phyloP scores from a whole-genome alignment of 345 rosid genomes.

The Hypericum androsaemum region DNA sequence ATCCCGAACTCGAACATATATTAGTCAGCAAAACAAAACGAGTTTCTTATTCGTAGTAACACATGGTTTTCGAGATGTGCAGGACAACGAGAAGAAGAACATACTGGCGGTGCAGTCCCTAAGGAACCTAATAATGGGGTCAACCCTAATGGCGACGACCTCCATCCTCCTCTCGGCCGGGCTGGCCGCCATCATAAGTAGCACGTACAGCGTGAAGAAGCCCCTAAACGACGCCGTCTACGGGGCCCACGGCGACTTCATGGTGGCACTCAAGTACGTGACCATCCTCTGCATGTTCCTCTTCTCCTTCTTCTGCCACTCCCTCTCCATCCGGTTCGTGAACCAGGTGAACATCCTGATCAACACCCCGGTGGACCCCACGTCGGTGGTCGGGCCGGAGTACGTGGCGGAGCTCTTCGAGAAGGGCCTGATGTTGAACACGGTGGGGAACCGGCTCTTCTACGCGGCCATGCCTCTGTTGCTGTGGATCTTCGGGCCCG shows the following conservation, averaged over 20 bases:
- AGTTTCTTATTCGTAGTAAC: no score
- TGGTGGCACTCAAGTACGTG: constrained; percentile 74
- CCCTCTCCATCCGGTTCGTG: constrained; percentile 62
- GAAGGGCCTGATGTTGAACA: constrained; percentile 59
- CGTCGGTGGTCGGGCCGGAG: constrained; percentile 27
- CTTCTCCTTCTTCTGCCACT: constrained; percentile 79
- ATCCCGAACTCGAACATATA: no score
- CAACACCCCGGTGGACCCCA: constrained; percentile 43
- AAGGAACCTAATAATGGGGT: constrained; percentile 89
- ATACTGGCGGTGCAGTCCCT: constrained; percentile 80
- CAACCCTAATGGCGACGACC: constrained; percentile 94
- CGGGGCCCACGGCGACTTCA: constrained; percentile 84
- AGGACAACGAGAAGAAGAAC: constrained; percentile 95
- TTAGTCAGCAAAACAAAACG: no score
- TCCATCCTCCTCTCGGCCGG: constrained; percentile 78
- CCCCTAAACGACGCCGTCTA: constrained; percentile 61
- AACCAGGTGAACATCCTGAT: constrained; percentile 82
- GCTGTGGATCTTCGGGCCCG: constrained; percentile 87
- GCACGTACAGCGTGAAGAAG: constrained; percentile 79
- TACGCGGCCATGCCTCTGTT: constrained; percentile 63
- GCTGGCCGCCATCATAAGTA: constrained; percentile 80
- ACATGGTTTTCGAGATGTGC: neutral
- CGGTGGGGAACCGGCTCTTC: constrained; percentile 72
- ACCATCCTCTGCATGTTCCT: constrained; percentile 58
- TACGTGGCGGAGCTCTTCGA: constrained; percentile 58